Base-by-base conservation (phyloP, 768 basidiomycete species). In the Agrocybe pediades region DNA sequence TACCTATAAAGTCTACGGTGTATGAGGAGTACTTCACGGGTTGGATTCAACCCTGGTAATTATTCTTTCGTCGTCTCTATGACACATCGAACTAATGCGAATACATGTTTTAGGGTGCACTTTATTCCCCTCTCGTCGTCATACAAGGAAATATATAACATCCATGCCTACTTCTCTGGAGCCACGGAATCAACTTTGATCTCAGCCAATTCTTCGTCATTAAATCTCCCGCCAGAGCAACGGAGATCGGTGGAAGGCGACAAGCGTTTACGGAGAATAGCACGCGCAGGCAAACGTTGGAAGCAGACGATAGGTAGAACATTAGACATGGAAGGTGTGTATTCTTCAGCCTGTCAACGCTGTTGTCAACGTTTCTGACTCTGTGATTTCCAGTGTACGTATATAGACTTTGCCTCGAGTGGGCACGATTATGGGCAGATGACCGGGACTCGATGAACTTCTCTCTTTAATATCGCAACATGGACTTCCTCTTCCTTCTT, bases 261-360 rank as follows among this genome's bases (percentile, higher is more conserved):
- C 64, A 74, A 75, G 23, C 79, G 86, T 43, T 72, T 95, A 51
- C 76, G 86, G 33, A 81, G 90, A 60, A 96, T 98, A 33, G 95
- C 96, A 0, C 75, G 86, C 40, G 92, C 94, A 1, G 95, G 96
- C n/a, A 87, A 94, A 64, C 82, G 90, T 54, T 98, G 96, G 96
- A 93, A 90, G 69, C 81, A 83, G 62, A 89, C 85, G 0, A 80
- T 92, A 17, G 92, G 92, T 23, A 72, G 96, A 46, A 85, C 81
- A 51, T 77, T 87, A 51, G 96, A 98, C 72, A 94, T 97, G 90
- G 92, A 98, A 82, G 88, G 93, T 92, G 56, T 57, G 84, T 73
- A 44, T 25, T 46, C 46, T 23, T 26, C 40, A 39, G 51, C 49
- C 19, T 19, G 9, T 48, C 33, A 29, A 9, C n/a, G n/a, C n/a